phyloP scores from a whole-genome alignment of 148 eudicot genomes.

The Gaultheria prostrata region DNA sequence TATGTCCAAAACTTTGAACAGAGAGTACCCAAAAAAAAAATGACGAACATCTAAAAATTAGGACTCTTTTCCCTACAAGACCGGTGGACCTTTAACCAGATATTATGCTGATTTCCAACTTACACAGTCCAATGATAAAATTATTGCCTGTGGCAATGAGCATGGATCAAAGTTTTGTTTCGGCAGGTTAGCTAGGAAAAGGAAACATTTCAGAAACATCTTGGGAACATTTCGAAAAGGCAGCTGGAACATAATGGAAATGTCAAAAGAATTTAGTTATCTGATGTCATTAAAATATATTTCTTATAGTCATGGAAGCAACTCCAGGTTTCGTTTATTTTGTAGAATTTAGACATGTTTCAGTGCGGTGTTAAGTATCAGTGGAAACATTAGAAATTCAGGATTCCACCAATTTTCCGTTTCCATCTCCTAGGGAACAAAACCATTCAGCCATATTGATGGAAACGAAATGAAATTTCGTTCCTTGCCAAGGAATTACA shows the following conservation, averaged over 20 bases:
- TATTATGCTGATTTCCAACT: not conserved
- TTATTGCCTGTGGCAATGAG: not conserved
- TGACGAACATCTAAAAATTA: not conserved
- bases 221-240: not conserved
- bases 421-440: conserved; percentile 1
- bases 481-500: not conserved
- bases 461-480: not conserved
- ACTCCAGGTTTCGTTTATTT: not conserved
- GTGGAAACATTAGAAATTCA: not conserved
- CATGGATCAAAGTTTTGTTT: not conserved
- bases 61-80: not conserved
- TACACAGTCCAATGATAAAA: not conserved
- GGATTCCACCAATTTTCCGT: not conserved
- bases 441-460: not conserved
- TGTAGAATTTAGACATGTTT: not conserved
- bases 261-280: not conserved
- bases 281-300: not conserved
- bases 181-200: not conserved
- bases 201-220: not conserved
- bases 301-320: not conserved
- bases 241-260: not conserved
- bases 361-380: not conserved
- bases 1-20: not conserved
- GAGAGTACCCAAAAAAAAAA: not conserved
- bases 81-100: not conserved